These are phyloP conservation scores for Fusarium globosum DNA, from an alignment of 2,329 filamentous ascomycete genomes.

Conservation along the genomic window DNA sequence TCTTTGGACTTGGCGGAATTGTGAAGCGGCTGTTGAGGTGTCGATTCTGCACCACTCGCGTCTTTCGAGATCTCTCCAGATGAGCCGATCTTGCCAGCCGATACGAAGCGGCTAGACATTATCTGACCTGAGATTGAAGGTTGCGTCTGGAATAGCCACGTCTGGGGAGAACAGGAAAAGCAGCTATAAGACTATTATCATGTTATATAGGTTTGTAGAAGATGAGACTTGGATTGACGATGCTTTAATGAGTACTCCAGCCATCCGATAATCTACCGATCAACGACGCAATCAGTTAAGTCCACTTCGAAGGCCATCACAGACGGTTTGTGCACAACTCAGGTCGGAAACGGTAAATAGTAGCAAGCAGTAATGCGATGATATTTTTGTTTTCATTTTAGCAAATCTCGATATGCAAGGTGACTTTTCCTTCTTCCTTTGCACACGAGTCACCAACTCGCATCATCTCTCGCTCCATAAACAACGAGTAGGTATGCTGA, in stretches of 20 bases:
- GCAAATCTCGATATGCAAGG: not conserved
- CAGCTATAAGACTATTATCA: not conserved
- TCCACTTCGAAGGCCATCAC: not conserved
- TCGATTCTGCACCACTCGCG: constrained; percentile 6
- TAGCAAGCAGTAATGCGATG: not conserved
- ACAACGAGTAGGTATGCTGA: not conserved
- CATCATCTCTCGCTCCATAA: constrained; percentile 1
- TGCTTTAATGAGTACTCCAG: not conserved
- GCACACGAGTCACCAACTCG: not conserved
- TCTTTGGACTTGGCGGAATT: constrained; percentile 52
- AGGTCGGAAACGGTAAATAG: not conserved
- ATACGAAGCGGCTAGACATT: constrained; percentile 68
- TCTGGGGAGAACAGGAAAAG: not conserved
- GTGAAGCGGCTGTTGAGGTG: constrained; percentile 30
- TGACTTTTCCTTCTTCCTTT: not conserved
- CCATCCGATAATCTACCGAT: constrained; percentile 28
- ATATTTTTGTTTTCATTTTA: not conserved
- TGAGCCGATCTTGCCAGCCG: constrained; percentile 60
- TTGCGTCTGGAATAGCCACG: not conserved
- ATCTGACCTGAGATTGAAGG: not conserved
- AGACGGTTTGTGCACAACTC: not conserved
- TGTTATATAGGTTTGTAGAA: not conserved
- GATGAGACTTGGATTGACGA: not conserved
- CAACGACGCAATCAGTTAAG: not conserved
- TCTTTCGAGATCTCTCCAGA: constrained; percentile 42